Conservation (phyloP, 2,329 filamentous ascomycete genomes). For the Claviceps africana region DNA sequence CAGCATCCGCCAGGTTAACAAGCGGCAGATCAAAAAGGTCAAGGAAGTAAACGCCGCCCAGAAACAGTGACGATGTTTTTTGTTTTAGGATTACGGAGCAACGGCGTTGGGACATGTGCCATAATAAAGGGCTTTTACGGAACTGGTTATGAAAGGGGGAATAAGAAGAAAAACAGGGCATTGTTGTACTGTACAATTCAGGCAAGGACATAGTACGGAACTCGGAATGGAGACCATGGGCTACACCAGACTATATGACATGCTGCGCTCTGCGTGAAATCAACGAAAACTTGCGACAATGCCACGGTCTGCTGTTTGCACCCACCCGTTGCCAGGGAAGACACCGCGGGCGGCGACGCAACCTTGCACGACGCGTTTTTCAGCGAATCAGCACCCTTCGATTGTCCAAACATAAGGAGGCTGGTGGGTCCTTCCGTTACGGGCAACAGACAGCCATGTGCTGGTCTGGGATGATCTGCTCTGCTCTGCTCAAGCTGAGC, state of each 20-base stretch:
- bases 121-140: background rate
- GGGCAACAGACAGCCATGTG: too few species aligned
- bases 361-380: too few species aligned
- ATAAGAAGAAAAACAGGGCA: background rate
- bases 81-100: background rate
- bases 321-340: too few species aligned
- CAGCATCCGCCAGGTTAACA: conserved; percentile 35
- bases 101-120: background rate
- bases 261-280: background rate
- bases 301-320: too few species aligned
- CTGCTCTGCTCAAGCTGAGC: too few species aligned
- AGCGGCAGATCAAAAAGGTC: conserved; percentile 11
- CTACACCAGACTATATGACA: background rate
- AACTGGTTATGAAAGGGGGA: background rate
- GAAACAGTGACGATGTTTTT: background rate
- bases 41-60: background rate
- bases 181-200: background rate
- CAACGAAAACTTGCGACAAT: background rate
- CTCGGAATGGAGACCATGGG: background rate
- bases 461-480: too few species aligned
- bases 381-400: too few species aligned
- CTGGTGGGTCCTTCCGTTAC: too few species aligned
- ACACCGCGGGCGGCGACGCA: too few species aligned
- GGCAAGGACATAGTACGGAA: background rate
- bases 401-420: too few species aligned